Base-by-base conservation (phyloP, 2,329 filamentous ascomycete species). In the Phaeophleospora eucalypticola region DNA sequence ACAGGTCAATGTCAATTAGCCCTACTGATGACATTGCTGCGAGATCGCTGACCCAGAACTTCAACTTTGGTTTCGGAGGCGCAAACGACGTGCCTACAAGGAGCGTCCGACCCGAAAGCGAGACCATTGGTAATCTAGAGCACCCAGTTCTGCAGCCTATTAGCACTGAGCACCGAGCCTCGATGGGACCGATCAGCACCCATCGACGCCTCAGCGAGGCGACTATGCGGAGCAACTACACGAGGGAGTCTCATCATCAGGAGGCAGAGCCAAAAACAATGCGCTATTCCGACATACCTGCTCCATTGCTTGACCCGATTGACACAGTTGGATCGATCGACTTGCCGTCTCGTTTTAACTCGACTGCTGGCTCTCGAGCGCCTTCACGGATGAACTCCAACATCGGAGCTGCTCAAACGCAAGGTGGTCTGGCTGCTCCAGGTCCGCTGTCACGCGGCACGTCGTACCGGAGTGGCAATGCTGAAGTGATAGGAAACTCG, bases 301-400 rank as follows among this genome's bases (percentile, higher is more conserved):
- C 55, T 7, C 60, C 61, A 2, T 54, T 54, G 7, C 55, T 65
- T 2, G 58, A 50, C 6, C 60, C 61, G 6, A 63, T 65, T 10
- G 57, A 60, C n/a, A 32, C 43, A 2, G 52, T 60, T 12, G 61
- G 61, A 16, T 52, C 49, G 18, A 53, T 65, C 14, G 60, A 64
- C 27, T 41, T 65, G 15, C 62, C 62, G 9, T 60, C 56, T n/a
- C 55, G 61, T 37, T 65, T 61, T 49, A 56, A 57, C 43, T 62
- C 59, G 1, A 53, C 32, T 41, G 56, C 49, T 16, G 39, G 38
- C 33, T 38, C 35, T 9, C 19, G 20, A 14, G 35, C n/a, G n/a
- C 16, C 36, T 14, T 45, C 47, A 19, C 47, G 45, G 36, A 41
- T 42, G 19, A 50, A 44, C 10, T 27, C 45, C 3, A 41, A 29